These are phyloP conservation scores for Powellomyces hirtus DNA, from an alignment of 192 early-diverging fungal species.

Conservation along the genomic window DNA sequence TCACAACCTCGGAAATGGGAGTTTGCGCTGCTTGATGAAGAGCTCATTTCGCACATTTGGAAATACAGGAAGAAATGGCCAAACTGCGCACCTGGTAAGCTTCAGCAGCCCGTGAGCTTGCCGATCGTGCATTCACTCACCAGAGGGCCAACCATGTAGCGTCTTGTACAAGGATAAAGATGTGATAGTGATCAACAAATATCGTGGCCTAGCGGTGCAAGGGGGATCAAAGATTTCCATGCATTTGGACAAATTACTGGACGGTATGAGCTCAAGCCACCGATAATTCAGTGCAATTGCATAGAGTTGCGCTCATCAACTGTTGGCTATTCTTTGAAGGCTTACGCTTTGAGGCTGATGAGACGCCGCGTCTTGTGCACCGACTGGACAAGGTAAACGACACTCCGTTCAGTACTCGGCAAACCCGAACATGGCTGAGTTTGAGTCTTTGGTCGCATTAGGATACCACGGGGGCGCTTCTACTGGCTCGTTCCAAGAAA, in stretches of 20 bases:
- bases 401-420: too few relatives aligned
- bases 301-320: background rate
- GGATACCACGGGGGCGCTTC: slow-evolving; percentile 48
- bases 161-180: slow-evolving; percentile 47
- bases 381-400: too few relatives aligned
- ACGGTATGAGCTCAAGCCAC: slow-evolving; percentile 6
- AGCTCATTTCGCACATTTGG: too few relatives aligned
- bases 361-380: slow-evolving; percentile 43
- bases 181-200: slow-evolving; percentile 49
- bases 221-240: slow-evolving; percentile 42
- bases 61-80: background rate
- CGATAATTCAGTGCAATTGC: background rate
- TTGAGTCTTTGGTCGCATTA: background rate
- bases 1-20: too few relatives aligned
- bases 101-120: too few relatives aligned
- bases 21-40: too few relatives aligned
- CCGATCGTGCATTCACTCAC: too few relatives aligned
- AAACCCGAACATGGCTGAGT: background rate
- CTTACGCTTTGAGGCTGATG: slow-evolving; percentile 22
- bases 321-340: too few relatives aligned
- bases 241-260: slow-evolving; percentile 36
- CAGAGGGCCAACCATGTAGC: too few relatives aligned
- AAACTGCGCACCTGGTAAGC: too few relatives aligned
- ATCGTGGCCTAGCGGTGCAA: slow-evolving; percentile 40
- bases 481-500: slow-evolving; percentile 45